A percentile compares a stretch with the other conserved stretches of the same genome.
Evolutionary conservation across 2,329 filamentous ascomycete species (phyloP).

Genomic region (Pseudomassariella vexata): DNA sequence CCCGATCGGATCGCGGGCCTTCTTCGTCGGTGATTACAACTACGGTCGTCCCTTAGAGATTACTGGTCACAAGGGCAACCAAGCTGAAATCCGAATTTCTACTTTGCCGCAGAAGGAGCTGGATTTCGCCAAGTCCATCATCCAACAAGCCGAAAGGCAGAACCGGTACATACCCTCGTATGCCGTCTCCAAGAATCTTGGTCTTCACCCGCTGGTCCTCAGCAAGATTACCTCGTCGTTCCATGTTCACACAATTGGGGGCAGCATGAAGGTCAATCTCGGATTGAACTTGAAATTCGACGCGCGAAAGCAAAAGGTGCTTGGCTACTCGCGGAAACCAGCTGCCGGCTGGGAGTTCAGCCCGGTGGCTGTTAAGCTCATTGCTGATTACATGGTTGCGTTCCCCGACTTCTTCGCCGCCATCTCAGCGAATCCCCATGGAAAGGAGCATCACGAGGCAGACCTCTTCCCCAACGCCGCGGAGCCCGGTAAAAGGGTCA

Average conservation of each 20-base stretch:
- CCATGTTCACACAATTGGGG: constrained; percentile 71
- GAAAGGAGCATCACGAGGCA: constrained; percentile 75
- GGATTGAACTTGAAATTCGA: constrained; percentile 97
- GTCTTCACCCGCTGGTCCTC: constrained; percentile 77
- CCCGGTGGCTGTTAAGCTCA: constrained; percentile 70
- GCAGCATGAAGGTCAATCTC: constrained; percentile 78
- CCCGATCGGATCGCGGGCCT: constrained; percentile 72
- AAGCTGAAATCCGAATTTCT: constrained; percentile 71
- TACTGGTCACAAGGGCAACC: constrained; percentile 37
- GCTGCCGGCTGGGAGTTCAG: constrained; percentile 94
- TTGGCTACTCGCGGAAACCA: constrained; percentile 88
- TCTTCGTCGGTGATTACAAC: constrained; percentile 81
- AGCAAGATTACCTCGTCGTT: constrained; percentile 97
- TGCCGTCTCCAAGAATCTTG: constrained; percentile 76
- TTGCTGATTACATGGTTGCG: constrained; percentile 83
- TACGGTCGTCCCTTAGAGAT: constrained; percentile 6
- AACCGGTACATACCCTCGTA: constrained; percentile 83
- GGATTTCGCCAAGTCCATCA: constrained; percentile 75
- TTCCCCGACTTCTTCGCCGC: constrained; percentile 95
- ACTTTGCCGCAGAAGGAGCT: constrained; percentile 43
- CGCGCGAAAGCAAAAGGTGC: constrained; percentile 86
- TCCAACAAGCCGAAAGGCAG: constrained; percentile 60
- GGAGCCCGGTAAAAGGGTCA: constrained; percentile 72
- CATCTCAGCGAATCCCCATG: constrained; percentile 78
- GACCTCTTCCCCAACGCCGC: constrained; percentile 76